A percentile compares a stretch with the other conserved stretches of the same genome.
These are phyloP conservation scores for Gleditsia sinensis DNA, from an alignment of 306 rosid species.

Conservation along the genomic window DNA sequence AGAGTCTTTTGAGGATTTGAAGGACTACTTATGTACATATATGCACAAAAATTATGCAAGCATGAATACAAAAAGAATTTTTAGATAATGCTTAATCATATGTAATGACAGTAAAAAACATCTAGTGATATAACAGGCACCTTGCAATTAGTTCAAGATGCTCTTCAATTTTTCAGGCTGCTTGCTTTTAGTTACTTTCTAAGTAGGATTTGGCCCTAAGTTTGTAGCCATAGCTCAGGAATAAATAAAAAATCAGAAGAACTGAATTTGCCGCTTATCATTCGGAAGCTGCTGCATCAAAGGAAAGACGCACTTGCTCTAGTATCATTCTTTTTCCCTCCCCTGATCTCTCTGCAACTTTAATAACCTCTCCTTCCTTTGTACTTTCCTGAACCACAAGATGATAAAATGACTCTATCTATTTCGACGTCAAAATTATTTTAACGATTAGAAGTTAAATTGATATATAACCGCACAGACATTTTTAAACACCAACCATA, in stretches of 20 bases:
- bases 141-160: background rate
- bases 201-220: background rate
- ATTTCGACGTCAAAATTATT: no score
- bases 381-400: slow-evolving; percentile 74
- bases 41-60: background rate
- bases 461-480: background rate
- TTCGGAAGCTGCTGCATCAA: slow-evolving; percentile 2
- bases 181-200: background rate
- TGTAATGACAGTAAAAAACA: background rate
- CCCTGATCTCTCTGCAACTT: slow-evolving; percentile 72
- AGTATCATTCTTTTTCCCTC: slow-evolving; percentile 27
- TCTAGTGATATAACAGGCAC: background rate
- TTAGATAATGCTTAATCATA: background rate
- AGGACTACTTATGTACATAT: background rate
- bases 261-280: background rate
- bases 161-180: background rate
- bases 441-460: background rate
- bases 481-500: background rate
- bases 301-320: slow-evolving; percentile 15
- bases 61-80: background rate
- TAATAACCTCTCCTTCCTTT: slow-evolving; percentile 68
- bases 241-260: background rate
- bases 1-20: no score
- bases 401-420: background rate
- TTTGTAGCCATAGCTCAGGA: background rate